Evolutionary conservation across 352 stramenopile species (phyloP), one percentile per base, ranked within the genome.

Genomic region (Paralagenidium karlingii): DNA sequence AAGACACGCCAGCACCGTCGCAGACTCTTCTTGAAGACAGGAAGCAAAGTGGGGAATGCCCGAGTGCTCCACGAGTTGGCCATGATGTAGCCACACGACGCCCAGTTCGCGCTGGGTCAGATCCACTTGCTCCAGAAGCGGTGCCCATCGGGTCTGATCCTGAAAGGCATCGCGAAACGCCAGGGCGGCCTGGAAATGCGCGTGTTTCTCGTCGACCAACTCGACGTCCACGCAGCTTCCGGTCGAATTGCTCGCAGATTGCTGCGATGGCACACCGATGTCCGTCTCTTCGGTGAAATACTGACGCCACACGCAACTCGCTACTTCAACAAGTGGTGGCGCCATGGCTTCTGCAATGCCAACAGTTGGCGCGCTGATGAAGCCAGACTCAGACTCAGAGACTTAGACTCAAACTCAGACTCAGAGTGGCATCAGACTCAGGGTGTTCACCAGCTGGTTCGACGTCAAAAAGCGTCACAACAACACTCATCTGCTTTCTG

Each of bases 281-380:
- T 64, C 51, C 40, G 82, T 67, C 47, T 86, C 69, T 18, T 75
- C 51, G 2, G 69, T 67, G 45, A 83, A 86, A 47, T 83, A 86
- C 51, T 81, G 73, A 33, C 52, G 80, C 73, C 73, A 86, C 25
- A 86, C 73, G 44, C 64, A 62, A 28, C 63, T 86, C 5, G 73
- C 68, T 13, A 73, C 66, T 8, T 15, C 16, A 16, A 68, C 34
- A 2, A 49, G 46, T 3, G 20, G n/a, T n/a, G n/a, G n/a, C n/a
- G n/a, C n/a, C n/a, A n/a, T n/a, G n/a, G n/a, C n/a, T n/a, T n/a
- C n/a, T n/a, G n/a, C n/a, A n/a, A n/a, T n/a, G n/a, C n/a, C n/a
- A n/a, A n/a, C n/a, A n/a, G n/a, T n/a, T n/a, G n/a, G n/a, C n/a
- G n/a, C n/a, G n/a, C n/a, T n/a, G n/a, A n/a, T n/a, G n/a, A n/a